phyloP scores from a whole-genome alignment of 1,284 basidiomycete species.

The Caloboletus firmus region DNA sequence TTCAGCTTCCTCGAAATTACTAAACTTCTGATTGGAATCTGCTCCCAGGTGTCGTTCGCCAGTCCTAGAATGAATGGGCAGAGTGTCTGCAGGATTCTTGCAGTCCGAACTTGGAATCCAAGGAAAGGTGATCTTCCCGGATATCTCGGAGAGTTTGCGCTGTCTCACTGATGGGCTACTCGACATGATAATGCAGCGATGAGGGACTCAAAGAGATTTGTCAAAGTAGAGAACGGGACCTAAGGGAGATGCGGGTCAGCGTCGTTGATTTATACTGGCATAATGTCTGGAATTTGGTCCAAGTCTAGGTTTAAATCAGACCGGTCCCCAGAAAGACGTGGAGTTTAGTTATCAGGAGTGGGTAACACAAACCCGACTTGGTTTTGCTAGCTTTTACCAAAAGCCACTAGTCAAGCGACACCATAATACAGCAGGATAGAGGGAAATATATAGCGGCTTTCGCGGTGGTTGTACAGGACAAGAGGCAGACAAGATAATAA shows the following conservation, averaged over 20 bases:
- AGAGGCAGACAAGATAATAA: slow-evolving; percentile 11
- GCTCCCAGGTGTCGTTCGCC: neutral
- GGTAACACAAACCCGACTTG: neutral
- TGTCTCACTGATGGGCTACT: slow-evolving; percentile 8
- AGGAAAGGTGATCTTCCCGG: slow-evolving; percentile 1
- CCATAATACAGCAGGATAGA: slow-evolving; percentile 7
- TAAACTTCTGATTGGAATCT: neutral
- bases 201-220: neutral
- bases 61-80: neutral
- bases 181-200: slow-evolving; percentile 8
- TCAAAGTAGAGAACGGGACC: neutral
- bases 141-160: slow-evolving; percentile 1
- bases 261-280: slow-evolving; percentile 1
- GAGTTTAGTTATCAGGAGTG: neutral
- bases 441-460: slow-evolving; percentile 23
- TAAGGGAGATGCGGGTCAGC: neutral
- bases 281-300: neutral
- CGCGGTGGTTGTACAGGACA: slow-evolving; percentile 25
- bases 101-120: neutral
- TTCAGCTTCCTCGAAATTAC: slow-evolving; percentile 9
- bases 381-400: slow-evolving; percentile 1
- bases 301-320: slow-evolving; percentile 18
- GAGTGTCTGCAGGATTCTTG: neutral
- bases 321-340: slow-evolving; percentile 7
- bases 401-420: slow-evolving; percentile 4